phyloP scores from a whole-genome alignment of 2,329 filamentous ascomycete genomes.

The Beauveria scarabaeidicola region DNA sequence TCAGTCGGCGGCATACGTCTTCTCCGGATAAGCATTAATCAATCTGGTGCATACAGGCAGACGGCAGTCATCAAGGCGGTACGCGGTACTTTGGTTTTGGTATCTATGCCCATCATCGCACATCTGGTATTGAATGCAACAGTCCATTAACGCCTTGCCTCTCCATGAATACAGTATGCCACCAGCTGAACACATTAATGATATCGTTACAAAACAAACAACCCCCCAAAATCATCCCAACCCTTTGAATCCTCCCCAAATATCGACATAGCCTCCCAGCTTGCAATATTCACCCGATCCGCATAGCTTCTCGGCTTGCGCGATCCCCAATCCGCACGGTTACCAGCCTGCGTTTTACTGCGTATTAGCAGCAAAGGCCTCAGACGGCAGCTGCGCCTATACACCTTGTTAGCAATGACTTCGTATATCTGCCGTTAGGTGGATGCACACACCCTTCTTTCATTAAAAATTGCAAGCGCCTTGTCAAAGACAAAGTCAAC shows the following conservation, averaged over 20 bases:
- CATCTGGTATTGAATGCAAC: background rate
- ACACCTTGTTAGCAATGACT: constrained; percentile 11
- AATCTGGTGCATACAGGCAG: background rate
- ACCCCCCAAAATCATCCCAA: background rate
- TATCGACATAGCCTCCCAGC: background rate
- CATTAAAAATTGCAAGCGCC: constrained; percentile 66
- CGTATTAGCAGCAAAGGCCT: constrained; percentile 32
- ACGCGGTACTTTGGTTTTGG: background rate
- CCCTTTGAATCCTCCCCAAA: background rate
- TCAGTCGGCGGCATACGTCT: no score
- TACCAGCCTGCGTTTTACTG: constrained; percentile 6
- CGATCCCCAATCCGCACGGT: no score
- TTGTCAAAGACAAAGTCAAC: constrained; percentile 72
- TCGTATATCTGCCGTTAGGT: background rate
- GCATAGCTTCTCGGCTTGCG: background rate
- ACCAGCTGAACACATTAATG: constrained; percentile 3
- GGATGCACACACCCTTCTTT: constrained; percentile 55
- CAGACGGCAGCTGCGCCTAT: constrained; percentile 37
- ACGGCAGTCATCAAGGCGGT: background rate
- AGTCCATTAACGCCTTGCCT: constrained; percentile 7
- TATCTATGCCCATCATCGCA: background rate
- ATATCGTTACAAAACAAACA: background rate
- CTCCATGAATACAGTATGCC: constrained; percentile 6
- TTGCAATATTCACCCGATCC: background rate
- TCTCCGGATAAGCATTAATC: background rate